These are phyloP conservation scores for Salvia hispanica DNA, from an alignment of 257 asterid genomes.

Conservation along the genomic window DNA sequence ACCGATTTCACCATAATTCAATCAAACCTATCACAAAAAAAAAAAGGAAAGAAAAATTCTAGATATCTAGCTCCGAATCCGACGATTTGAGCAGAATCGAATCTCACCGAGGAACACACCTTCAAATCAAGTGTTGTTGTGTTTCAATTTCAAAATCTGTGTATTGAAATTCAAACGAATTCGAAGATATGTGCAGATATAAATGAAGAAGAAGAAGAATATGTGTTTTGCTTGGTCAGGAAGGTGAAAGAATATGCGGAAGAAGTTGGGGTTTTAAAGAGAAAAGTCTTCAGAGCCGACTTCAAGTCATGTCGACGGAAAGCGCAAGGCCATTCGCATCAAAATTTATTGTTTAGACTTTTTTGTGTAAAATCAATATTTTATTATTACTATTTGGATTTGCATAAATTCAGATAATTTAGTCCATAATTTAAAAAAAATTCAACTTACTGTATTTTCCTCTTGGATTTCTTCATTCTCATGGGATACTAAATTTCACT, in stretches of 20 bases:
- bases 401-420: no score
- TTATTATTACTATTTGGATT: no score
- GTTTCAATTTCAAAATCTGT: background rate
- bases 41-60: background rate
- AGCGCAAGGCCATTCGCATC: no score
- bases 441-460: no score
- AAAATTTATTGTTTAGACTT: no score
- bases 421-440: no score
- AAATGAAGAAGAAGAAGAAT: background rate
- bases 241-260: constrained; percentile 24
- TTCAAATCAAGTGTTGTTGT: background rate
- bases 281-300: constrained; percentile 20
- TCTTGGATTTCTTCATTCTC: no score
- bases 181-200: background rate
- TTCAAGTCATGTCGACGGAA: background rate
- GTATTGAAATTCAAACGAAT: background rate
- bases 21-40: background rate
- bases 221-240: constrained; percentile 32
- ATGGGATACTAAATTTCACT: no score
- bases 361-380: no score
- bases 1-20: constrained; percentile 74
- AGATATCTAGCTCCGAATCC: background rate
- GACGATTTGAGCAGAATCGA: background rate
- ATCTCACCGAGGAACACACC: constrained; percentile 20
- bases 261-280: background rate